Base-by-base conservation (phyloP, 2,329 filamentous ascomycete species). In the Penicillium sp. region DNA sequence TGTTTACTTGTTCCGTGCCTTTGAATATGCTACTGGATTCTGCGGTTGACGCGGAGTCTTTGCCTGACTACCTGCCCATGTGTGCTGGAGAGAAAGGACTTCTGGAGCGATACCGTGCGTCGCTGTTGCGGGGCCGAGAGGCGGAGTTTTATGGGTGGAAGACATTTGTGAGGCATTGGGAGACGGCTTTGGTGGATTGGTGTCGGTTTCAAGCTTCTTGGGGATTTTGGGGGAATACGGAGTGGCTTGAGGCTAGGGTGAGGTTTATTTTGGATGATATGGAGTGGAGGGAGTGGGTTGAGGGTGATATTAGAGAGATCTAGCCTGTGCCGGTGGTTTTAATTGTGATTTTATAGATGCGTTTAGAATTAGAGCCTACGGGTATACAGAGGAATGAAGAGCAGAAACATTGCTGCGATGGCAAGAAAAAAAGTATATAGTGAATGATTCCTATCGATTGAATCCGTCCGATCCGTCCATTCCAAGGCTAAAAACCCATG, bases 121-220 rank as follows among this genome's bases (percentile, higher is more conserved):
- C 21, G 2, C 56, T 69, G 2, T 43, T 67, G 1, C 34, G 37
- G 14, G 36, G 52, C 23, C 14, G 54, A 16, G 16, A 51, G 1
- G 2, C 1, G 5, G 55, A 48, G 0, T 73, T 74, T 28, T 89
- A 88, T 51, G 71, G 76, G 0, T 87, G 83, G 81, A 71, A 78
- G 0, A 64, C 72, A 0, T 82, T 89, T 14, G 65, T 79, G 5
- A 70, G 79, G 18, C 86, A 89, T 60, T 89, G 86, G 85, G 85
- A 89, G 67, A 81, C 80, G 3, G 86, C 87, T 0, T 67, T 89
- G 3, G 85, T 89, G 0, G 87, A 89, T 63, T 89, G 87, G 87
- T 78, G 86, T 55, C 68, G 83, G 5, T 85, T 85, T 49, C 82
- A 85, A 67, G 82, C 82, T 0, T 83, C 81, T 0, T 85, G 83